Base-by-base conservation (phyloP, 176 grass and related monocot species). In the Cocos nucifera region DNA sequence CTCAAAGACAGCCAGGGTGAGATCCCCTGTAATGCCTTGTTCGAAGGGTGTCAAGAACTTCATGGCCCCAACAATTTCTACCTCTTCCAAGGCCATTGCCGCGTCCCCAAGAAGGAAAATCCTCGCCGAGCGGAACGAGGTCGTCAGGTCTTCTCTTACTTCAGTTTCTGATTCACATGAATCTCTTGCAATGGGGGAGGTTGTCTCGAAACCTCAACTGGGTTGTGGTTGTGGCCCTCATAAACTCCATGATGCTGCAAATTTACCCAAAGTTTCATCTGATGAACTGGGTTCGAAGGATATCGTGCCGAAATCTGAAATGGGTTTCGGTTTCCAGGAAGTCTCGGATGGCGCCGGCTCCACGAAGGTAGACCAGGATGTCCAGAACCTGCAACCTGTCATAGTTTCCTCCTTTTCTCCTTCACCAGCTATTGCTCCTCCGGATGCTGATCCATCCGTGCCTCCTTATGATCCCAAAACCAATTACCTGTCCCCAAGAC, bases 61-160 rank as follows among this genome's bases (percentile, higher is more conserved):
- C 87, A 97, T 97, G 93, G 72, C 93, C 26, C 84, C 93, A 17
- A 97, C 93, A 4, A 80, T 97, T 78, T 97, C 93, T 10, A 84
- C 93, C 44, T 15, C 93, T 2, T 91, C 81, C 69, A 97, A 97
- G 79, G 81, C 77, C 58, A 72, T 80, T 2, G 26, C 81, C 17
- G 56, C 77, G 3, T 81, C 71, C 59, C 86, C 86, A 4, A 76
- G 74, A 54, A 86, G 79, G 63, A 83, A 30, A 74, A 56, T 89
- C 8, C 86, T 95, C 10, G 79, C 70, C 1, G 90, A 95, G 74
- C 78, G 77, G 20, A 95, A 89, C 55, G 73, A 86, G 28, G 49
- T 54, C 0, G 52, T 49, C 60, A 56, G 71, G 22, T n/a, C 72
- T 75, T 66, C 25, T 53, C 51, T 61, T 63, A 24, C 51, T 10